Base-by-base conservation (phyloP, 2,329 filamentous ascomycete species). In the Aspergillus sp. region DNA sequence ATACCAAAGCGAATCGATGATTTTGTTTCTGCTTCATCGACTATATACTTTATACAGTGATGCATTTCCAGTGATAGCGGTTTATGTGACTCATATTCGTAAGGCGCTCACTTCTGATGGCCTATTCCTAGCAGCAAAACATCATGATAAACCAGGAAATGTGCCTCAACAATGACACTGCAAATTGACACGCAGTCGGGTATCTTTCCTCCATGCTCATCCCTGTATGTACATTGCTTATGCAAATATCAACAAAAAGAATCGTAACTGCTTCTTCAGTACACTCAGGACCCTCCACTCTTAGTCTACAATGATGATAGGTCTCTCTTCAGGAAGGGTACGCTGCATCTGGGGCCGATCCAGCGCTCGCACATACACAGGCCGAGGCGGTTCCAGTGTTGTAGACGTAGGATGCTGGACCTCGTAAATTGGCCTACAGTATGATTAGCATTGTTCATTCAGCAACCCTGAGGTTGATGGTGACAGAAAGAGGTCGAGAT, bases 301-400 rank as follows among this genome's bases (percentile, higher is more conserved):
- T 31, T 50, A 70, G 59, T 70, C 68, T 47, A 68, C 60, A 54
- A 67, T 63, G 7, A 70, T 52, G 40, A 67, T 38, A 19, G 54
- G 53, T 46, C 62, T 57, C 43, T 58, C 60, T 20, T 62, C 61
- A 13, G 59, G 51, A 17, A 64, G 44, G 40, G 59, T 25, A 52
- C 61, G 54, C 17, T 51, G 55, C 2, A 54, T 50, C 16, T 56
- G 56, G 32, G 58, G 53, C 13, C 54, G 60, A 43, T 65, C 61
- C 17, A 58, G 55, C 32, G 58, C 52, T 50, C 61, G 58, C 19
- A 62, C 56, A 36, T 67, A 64, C 19, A 61, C 54, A 21, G 64
- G 60, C 42, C 57, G 55, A 23, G 53, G 59, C 29, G 60, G 62
- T 47, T 66, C 61, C n/a, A 51, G 50, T 45, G 55, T 52, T 20